Conservation (phyloP, 177 flowering plant species). For the Vitis hybrid region DNA sequence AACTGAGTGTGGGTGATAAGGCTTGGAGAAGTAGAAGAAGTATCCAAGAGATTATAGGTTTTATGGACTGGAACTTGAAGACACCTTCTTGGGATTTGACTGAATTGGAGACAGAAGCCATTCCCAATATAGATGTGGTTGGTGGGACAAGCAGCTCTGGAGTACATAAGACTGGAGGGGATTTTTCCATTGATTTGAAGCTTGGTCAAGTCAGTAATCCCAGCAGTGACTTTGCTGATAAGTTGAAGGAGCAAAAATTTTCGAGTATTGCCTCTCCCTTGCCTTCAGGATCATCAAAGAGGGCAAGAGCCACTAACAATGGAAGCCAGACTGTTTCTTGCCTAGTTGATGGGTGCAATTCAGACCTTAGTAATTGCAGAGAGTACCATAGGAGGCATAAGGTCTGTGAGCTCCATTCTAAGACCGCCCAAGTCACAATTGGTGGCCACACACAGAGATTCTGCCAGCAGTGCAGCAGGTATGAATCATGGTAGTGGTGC, state of each 20-base stretch:
- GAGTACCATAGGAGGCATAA: constrained; percentile 57
- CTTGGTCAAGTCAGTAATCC: constrained; percentile 33
- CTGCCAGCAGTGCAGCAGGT: constrained; percentile 66
- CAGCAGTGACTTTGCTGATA: constrained; percentile 6
- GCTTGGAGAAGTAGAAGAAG: constrained; percentile 1
- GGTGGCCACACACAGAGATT: constrained; percentile 43
- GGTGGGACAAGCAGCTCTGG: constrained; percentile 20
- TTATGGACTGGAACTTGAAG: constrained; percentile 44
- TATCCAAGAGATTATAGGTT: neutral
- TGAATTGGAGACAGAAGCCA: constrained; percentile 25
- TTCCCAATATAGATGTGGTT: constrained; percentile 15
- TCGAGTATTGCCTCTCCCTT: too few relatives aligned
- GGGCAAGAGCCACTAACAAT: constrained; percentile 26
- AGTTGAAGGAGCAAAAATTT: constrained; percentile 9
- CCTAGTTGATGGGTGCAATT: constrained; percentile 45
- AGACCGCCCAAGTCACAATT: constrained; percentile 42
- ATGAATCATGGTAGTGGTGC: neutral
- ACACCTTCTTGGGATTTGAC: constrained; percentile 38
- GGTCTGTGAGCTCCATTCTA: constrained; percentile 54
- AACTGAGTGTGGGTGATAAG: neutral
- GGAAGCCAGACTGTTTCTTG: constrained; percentile 26
- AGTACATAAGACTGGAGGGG: constrained; percentile 7
- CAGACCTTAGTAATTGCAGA: constrained; percentile 48
- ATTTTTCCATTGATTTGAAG: constrained; percentile 45
- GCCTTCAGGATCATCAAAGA: constrained; percentile 34